phyloP scores from a whole-genome alignment of 106 monocot species.

The Phalaenopsis equestris region DNA sequence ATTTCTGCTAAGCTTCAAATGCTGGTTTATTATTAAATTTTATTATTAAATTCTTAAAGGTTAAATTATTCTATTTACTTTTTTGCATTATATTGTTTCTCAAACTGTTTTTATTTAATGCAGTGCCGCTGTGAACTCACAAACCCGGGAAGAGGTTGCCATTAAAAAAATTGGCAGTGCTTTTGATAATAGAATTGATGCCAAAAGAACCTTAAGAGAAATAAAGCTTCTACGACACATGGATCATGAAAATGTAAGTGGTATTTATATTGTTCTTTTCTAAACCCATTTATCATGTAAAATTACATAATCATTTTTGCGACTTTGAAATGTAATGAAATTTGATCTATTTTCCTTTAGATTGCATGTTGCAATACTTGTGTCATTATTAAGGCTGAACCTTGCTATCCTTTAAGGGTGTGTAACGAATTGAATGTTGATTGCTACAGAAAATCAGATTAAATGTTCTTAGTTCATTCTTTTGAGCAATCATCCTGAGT shows the following conservation, averaged over 20 bases:
- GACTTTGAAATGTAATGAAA: not conserved
- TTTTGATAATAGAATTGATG: slow-evolving; percentile 57
- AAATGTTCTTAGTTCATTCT: no score
- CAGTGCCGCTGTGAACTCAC: slow-evolving; percentile 55
- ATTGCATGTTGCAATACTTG: not conserved
- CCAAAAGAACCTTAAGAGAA: slow-evolving; percentile 57
- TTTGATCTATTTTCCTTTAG: not conserved
- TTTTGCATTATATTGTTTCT: not conserved
- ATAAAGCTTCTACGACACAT: slow-evolving; percentile 59
- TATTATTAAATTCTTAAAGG: not conserved
- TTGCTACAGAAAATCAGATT: no score
- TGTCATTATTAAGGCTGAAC: not conserved
- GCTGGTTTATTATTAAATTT: not conserved
- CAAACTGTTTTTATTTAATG: not conserved
- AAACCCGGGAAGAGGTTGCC: slow-evolving; percentile 49
- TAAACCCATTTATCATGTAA: not conserved
- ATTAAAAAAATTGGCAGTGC: slow-evolving; percentile 67
- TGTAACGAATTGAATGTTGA: no score
- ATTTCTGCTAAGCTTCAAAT: not conserved
- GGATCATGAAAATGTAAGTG: slow-evolving; percentile 61
- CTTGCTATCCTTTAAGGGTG: not conserved
- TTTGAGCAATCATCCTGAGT: no score
- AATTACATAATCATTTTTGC: not conserved
- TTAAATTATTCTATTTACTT: not conserved
- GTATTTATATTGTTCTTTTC: not conserved